phyloP scores from a whole-genome alignment of 2,329 filamentous ascomycete genomes.

The Pestalotiopsis sp. region DNA sequence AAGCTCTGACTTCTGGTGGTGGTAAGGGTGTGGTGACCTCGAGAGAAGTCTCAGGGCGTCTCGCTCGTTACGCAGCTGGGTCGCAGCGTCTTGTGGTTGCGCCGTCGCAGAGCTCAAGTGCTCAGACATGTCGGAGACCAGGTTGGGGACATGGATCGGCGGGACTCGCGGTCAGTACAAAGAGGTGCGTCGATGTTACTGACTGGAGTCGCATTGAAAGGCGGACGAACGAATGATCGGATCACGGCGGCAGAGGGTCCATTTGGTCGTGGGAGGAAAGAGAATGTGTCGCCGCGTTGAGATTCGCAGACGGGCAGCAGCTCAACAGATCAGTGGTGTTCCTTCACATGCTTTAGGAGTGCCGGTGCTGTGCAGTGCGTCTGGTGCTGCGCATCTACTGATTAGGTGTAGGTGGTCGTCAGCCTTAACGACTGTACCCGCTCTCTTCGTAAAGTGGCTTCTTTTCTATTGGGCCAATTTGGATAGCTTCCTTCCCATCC shows the following conservation, averaged over 20 bases:
- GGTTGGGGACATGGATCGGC: constrained; percentile 4
- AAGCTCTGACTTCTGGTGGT: constrained; percentile 60
- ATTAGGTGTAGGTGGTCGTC: constrained; percentile 1
- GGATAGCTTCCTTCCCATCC: neutral
- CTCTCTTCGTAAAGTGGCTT: neutral
- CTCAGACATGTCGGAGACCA: constrained; percentile 14
- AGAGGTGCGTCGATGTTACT: neutral
- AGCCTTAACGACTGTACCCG: constrained; percentile 8
- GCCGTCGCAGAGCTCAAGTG: constrained; percentile 8
- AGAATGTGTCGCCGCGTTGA: neutral
- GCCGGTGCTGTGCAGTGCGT: neutral
- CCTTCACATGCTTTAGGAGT: constrained; percentile 5
- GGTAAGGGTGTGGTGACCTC: constrained; percentile 71
- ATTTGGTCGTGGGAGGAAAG: neutral
- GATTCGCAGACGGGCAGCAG: neutral
- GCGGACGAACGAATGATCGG: neutral
- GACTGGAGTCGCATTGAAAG: constrained; percentile 1
- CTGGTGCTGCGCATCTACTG: neutral
- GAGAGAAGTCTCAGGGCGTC: constrained; percentile 51
- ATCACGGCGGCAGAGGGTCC: neutral
- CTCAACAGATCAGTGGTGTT: neutral
- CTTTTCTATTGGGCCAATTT: constrained; percentile 5
- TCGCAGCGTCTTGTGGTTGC: neutral
- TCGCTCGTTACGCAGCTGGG: constrained; percentile 35
- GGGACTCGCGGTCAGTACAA: neutral